These are phyloP conservation scores for Ganoderma resinaceum DNA, from an alignment of 1,284 basidiomycete genomes.

Conservation along the genomic window DNA sequence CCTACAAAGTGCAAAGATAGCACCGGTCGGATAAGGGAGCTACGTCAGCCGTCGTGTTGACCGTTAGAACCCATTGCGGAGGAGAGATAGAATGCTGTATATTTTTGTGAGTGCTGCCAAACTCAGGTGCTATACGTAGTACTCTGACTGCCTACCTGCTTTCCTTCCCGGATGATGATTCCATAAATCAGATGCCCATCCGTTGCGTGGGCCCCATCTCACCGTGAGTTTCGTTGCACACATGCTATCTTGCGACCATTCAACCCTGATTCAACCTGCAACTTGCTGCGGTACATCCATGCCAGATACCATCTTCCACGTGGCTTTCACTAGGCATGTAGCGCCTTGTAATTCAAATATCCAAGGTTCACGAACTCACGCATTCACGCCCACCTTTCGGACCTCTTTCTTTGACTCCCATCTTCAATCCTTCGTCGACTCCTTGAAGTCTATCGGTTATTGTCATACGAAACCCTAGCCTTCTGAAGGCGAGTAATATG, in stretches of 20 bases:
- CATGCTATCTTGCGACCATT: neutral
- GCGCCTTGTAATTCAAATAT: neutral
- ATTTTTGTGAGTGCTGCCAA: no score
- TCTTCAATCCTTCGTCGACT: neutral
- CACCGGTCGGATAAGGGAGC: no score
- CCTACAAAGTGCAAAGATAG: no score
- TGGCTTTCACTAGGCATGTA: neutral
- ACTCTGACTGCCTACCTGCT: no score
- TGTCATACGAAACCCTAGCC: neutral
- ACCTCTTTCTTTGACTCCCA: neutral
- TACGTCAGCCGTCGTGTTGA: no score
- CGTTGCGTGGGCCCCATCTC: neutral
- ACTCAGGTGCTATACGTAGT: no score
- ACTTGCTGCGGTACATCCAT: neutral
- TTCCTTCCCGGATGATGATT: no score
- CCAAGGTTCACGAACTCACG: neutral
- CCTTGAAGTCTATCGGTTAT: neutral
- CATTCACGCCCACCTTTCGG: neutral
- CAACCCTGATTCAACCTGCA: neutral
- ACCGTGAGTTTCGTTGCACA: neutral
- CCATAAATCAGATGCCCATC: no score
- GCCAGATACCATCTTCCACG: neutral
- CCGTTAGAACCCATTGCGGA: no score
- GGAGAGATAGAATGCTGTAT: no score
- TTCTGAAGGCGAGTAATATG: neutral